Evolutionary conservation across 139 green algal species (phyloP).

Genomic region (Coelastrella sp.): DNA sequence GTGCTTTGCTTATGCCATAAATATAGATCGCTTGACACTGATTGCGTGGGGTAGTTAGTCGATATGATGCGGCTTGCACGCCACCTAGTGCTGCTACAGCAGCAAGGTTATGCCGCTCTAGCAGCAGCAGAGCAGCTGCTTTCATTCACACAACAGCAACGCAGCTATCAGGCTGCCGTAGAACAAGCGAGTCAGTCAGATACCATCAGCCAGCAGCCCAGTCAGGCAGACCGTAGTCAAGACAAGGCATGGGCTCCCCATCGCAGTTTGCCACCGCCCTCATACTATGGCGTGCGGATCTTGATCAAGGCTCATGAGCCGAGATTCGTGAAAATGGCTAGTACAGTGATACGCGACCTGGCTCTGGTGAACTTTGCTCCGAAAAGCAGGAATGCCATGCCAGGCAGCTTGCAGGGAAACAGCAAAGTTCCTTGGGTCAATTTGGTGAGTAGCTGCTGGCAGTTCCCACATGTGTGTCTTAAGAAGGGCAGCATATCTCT

Average conservation of each 20-base stretch:
- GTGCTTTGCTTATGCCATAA: too few relatives aligned
- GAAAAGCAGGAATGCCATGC: conserved; percentile 28
- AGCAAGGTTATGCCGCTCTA: background rate
- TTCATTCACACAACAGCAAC: background rate
- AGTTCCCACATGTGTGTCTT: too few relatives aligned
- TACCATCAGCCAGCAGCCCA: background rate
- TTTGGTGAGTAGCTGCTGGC: conserved; percentile 18
- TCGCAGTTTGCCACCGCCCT: background rate
- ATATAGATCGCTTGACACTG: too few relatives aligned
- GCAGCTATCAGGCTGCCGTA: background rate
- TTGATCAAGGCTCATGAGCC: conserved; percentile 41
- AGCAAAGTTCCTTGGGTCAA: conserved; percentile 2
- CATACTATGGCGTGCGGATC: conserved; percentile 13
- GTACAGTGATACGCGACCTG: conserved; percentile 41
- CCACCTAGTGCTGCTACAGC: background rate
- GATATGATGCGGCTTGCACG: background rate
- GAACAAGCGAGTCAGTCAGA: background rate
- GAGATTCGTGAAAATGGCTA: conserved; percentile 42
- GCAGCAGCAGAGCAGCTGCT: background rate
- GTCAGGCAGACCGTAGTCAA: background rate
- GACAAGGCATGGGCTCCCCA: background rate
- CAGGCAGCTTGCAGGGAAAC: background rate
- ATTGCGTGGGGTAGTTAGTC: too few relatives aligned
- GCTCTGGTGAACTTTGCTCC: conserved; percentile 49
- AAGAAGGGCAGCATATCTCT: too few relatives aligned